A percentile compares a stretch with the other conserved stretches of the same genome.
Evolutionary conservation across 2,329 filamentous ascomycete species (phyloP).

Genomic region (Hypomyces perniciosus): DNA sequence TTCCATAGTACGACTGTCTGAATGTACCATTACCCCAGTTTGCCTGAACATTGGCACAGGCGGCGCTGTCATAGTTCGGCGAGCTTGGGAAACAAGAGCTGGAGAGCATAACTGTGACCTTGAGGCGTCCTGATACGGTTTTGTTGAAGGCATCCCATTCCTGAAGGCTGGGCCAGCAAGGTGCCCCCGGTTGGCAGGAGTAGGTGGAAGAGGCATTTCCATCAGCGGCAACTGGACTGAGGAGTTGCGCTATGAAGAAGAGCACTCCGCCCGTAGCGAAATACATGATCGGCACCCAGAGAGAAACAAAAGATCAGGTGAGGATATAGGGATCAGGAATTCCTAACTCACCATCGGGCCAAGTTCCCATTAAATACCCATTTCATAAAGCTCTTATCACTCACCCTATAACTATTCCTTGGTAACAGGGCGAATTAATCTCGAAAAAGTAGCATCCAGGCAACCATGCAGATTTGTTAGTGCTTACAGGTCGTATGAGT

Average conservation of each 20-base stretch:
- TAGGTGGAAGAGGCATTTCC: not conserved
- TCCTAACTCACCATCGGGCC: no score
- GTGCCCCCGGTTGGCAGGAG: not conserved
- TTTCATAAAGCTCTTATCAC: no score
- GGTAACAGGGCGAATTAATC: no score
- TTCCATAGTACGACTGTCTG: not conserved
- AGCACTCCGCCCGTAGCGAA: not conserved
- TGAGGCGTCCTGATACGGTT: slow-evolving; percentile 44
- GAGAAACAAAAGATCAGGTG: not conserved
- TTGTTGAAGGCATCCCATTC: slow-evolving; percentile 46
- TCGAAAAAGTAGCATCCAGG: no score
- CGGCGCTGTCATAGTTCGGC: not conserved
- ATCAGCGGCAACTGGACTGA: not conserved
- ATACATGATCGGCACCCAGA: not conserved
- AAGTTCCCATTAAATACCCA: no score
- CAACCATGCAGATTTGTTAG: no score
- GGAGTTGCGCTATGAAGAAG: not conserved
- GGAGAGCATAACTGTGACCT: slow-evolving; percentile 45
- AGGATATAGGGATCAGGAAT: no score
- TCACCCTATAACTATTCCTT: no score
- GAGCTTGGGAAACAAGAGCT: slow-evolving; percentile 31
- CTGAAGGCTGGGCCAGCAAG: slow-evolving; percentile 42
- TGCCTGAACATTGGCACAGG: not conserved
- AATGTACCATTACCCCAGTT: slow-evolving; percentile 2
- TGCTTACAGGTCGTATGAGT: no score